Evolutionary conservation across 768 basidiomycete genomes (phyloP), one percentile per base, ranked within the genome.

Genomic region (Hygrophorus pudorinus): DNA sequence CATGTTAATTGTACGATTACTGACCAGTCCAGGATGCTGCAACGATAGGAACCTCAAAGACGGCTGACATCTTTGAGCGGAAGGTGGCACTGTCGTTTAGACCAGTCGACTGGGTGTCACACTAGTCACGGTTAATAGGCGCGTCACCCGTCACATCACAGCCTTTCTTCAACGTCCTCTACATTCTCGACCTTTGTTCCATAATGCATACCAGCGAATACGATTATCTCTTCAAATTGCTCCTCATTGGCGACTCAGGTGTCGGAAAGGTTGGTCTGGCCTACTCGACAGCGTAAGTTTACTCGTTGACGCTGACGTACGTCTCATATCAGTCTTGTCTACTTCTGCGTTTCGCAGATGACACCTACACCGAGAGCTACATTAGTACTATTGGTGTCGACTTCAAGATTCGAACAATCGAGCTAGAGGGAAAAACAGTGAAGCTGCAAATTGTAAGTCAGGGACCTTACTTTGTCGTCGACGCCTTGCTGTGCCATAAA

Each of bases 351-450:
- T 91, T 91, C 57, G 86, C 87, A 49, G 94, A 98, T 66, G 94
- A 97, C 64, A 87, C 91, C 41, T 97, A 93, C 73, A 96, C 94
- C 42, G 91, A 94, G 63, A 90, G 86, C 55, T 97, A 94, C 66
- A 93, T 98, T 61, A 87, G 84, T 47, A 97, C 94, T 31, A 98
- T 97, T 65, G 96, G 96, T 52, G 91, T 97, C 47, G 92, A 96
- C 71, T 96, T 96, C 71, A 94, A 93, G 83, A 97, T 98, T 69
- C 79, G 94, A 48, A 98, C 94, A 29, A 97, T 98, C 66, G 94
- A 98, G 63, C 75, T 98, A 44, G 94, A 98, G 59, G 94, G 94
- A 48, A 96, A 96, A 82, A 89, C 88, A 1, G 89, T 97, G 64
- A 98, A 97, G 66, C 76, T 98, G 48, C 94, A 98, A 69, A 98